Conservation (phyloP, 495 filamentous ascomycete genomes). For the Elasticomyces elasticus region DNA sequence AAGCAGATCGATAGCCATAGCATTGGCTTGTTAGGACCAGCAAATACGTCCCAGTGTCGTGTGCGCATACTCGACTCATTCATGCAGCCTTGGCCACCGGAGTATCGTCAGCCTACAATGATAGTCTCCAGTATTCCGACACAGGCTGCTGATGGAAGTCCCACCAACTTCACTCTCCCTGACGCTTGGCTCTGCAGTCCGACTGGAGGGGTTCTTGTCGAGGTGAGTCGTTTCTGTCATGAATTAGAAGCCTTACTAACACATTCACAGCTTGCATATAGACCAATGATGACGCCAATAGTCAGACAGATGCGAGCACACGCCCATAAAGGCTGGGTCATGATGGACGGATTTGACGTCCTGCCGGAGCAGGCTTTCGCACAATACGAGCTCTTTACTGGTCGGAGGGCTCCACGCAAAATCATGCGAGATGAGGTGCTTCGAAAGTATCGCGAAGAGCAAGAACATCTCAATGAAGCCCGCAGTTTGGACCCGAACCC, state of each 20-base stretch:
- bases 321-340: conserved; percentile 58
- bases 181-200: conserved; percentile 62
- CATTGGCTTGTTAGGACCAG: background rate
- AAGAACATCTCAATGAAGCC: background rate
- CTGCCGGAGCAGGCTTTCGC: conserved; percentile 74
- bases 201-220: conserved; percentile 71
- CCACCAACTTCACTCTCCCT: conserved; percentile 67
- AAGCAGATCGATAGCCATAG: conserved; percentile 6
- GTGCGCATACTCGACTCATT: conserved; percentile 47
- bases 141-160: conserved; percentile 49
- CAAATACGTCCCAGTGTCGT: conserved; percentile 1
- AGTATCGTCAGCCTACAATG: conserved; percentile 58
- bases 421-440: conserved; percentile 63
- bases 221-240: conserved; percentile 36
- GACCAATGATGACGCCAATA: conserved; percentile 61
- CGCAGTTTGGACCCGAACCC: conserved; percentile 4
- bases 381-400: conserved; percentile 75
- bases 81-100: conserved; percentile 54
- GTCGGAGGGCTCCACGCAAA: conserved; percentile 63
- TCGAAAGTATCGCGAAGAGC: conserved; percentile 35
- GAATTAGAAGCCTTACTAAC: conserved; percentile 18
- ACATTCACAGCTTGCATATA: conserved; percentile 53
- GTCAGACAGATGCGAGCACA: conserved; percentile 55
- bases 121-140: conserved; percentile 69
- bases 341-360: conserved; percentile 71